These are phyloP conservation scores for Aquilaria malaccensis DNA, from an alignment of 345 rosid species.

Conservation along the genomic window DNA sequence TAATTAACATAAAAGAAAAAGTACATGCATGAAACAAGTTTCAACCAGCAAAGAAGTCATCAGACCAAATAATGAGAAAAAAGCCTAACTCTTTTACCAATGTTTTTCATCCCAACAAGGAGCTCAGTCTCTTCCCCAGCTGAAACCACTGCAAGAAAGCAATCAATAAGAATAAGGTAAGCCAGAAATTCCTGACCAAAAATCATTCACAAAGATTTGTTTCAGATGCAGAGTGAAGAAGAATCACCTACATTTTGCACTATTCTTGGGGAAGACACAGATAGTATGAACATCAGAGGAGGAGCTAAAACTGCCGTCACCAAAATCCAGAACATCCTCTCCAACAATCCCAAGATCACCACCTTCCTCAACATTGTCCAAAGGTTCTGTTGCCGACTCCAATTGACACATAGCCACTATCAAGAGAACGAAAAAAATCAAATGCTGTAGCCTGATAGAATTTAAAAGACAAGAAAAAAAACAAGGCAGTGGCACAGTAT, in stretches of 20 bases:
- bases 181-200: neutral
- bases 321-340: constrained; percentile 52
- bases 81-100: constrained; percentile 40
- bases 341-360: constrained; percentile 61
- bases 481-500: too few species aligned
- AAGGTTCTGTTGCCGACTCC: constrained; percentile 42
- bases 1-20: too few species aligned
- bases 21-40: neutral
- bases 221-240: neutral
- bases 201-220: neutral
- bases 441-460: neutral
- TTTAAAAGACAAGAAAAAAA: neutral
- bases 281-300: constrained; percentile 67
- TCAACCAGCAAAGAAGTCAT: too few species aligned
- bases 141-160: constrained; percentile 43
- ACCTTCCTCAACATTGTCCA: constrained; percentile 43
- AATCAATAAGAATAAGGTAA: neutral
- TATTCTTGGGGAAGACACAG: constrained; percentile 73
- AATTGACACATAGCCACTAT: constrained; percentile 69
- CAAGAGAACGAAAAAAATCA: constrained; percentile 5
- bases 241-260: constrained; percentile 43
- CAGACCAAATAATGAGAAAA: too few species aligned
- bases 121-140: constrained; percentile 82
- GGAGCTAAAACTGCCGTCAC: constrained; percentile 37
- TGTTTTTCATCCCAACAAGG: constrained; percentile 79